Conservation (phyloP, 192 early-diverging fungal species). For the Linderina pennispora region DNA sequence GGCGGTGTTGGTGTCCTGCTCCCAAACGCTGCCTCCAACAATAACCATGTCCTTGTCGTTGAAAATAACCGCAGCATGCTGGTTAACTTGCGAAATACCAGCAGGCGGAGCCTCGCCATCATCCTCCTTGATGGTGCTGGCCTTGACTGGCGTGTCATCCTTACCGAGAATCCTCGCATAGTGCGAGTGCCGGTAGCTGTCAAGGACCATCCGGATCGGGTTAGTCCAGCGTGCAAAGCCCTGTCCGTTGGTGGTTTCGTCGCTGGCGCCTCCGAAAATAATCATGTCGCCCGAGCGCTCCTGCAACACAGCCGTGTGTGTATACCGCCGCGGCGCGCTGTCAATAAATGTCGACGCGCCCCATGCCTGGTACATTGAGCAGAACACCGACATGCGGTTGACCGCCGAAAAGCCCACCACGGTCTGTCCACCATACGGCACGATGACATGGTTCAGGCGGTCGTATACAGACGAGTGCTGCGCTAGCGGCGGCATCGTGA, state of each 20-base stretch:
- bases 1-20: background rate
- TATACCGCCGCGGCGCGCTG: slow-evolving; percentile 18
- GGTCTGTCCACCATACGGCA: slow-evolving; percentile 34
- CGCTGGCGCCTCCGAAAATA: slow-evolving; percentile 36
- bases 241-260: slow-evolving; percentile 13
- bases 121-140: slow-evolving; percentile 17
- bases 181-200: background rate
- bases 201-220: background rate
- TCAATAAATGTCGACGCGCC: slow-evolving; percentile 33
- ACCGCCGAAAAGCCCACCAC: slow-evolving; percentile 24
- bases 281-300: slow-evolving; percentile 33
- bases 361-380: slow-evolving; percentile 37
- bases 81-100: slow-evolving; percentile 7
- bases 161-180: too few relatives aligned
- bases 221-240: background rate
- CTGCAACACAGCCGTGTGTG: slow-evolving; percentile 35
- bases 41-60: slow-evolving; percentile 37
- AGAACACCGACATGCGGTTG: slow-evolving; percentile 28
- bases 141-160: too few relatives aligned
- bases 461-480: slow-evolving; percentile 43
- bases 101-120: slow-evolving; percentile 17
- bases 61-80: slow-evolving; percentile 23
- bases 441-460: slow-evolving; percentile 29
- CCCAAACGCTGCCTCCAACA: slow-evolving; percentile 15
- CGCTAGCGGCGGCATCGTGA: slow-evolving; percentile 41